These are phyloP conservation scores for Apophysomyces elegans DNA, from an alignment of 371 early-diverging fungal genomes.

Conservation along the genomic window DNA sequence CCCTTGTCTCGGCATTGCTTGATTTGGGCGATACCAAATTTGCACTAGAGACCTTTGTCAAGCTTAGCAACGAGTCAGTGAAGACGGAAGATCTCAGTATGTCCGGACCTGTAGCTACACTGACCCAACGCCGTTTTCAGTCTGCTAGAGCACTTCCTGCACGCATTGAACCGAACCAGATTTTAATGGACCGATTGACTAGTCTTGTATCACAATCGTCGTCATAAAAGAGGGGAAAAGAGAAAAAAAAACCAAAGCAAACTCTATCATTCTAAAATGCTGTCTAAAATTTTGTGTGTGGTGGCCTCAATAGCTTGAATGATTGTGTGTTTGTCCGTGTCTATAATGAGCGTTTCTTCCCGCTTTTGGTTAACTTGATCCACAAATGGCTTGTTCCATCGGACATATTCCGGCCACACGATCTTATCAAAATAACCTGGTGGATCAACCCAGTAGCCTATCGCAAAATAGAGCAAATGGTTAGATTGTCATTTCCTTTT, in stretches of 20 bases:
- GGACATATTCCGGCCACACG: slow-evolving; percentile 83
- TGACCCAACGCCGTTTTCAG: slow-evolving; percentile 23
- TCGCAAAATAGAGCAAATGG: not conserved
- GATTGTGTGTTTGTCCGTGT: not conserved
- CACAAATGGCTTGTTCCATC: slow-evolving; percentile 50
- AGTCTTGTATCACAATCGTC: slow-evolving; percentile 22
- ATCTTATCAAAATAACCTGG: slow-evolving; percentile 82
- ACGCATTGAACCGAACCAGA: slow-evolving; percentile 30
- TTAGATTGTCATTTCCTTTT: not conserved
- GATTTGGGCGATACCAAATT: slow-evolving; percentile 54
- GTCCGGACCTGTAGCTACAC: slow-evolving; percentile 19
- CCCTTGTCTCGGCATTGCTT: slow-evolving; percentile 59
- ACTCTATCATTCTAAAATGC: not conserved
- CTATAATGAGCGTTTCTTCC: not conserved
- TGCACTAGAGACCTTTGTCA: slow-evolving; percentile 52
- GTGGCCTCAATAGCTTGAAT: not conserved
- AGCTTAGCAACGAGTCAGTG: slow-evolving; percentile 28
- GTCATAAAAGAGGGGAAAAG: not conserved
- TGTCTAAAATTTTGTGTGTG: not conserved
- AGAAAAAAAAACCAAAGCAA: not conserved
- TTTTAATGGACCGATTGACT: slow-evolving; percentile 39
- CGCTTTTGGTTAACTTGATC: not conserved
- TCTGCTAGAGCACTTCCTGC: slow-evolving; percentile 16
- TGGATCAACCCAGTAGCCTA: slow-evolving; percentile 84
- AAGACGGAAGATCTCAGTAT: slow-evolving; percentile 11